Evolutionary conservation across 2,329 filamentous ascomycete genomes (phyloP).

Genomic region (Gaeumannomyces sp.): DNA sequence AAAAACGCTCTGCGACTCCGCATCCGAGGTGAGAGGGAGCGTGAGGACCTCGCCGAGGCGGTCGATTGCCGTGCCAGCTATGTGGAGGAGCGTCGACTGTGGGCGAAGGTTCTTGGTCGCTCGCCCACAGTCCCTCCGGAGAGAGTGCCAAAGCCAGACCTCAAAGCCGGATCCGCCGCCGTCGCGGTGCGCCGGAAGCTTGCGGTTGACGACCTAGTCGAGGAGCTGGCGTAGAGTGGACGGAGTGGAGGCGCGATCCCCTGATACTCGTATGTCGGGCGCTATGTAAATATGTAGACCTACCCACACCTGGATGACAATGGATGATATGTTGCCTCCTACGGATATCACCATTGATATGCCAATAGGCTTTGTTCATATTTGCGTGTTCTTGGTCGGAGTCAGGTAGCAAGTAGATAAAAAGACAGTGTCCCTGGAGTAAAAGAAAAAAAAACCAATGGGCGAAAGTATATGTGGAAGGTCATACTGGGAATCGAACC

Average conservation of each 20-base stretch:
- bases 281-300: neutral
- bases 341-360: too few species aligned
- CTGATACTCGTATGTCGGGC: neutral
- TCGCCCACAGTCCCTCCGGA: conserved; percentile 19
- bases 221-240: neutral
- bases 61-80: conserved; percentile 34
- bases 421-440: too few species aligned
- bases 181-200: conserved; percentile 3
- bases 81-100: conserved; percentile 38
- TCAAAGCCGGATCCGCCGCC: conserved; percentile 5
- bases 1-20: conserved; percentile 28
- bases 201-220: conserved; percentile 11
- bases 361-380: too few species aligned
- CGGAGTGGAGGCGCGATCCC: neutral
- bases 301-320: too few species aligned
- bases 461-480: too few species aligned
- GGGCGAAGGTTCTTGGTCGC: conserved; percentile 34
- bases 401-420: too few species aligned
- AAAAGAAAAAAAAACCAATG: too few species aligned
- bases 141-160: conserved; percentile 4
- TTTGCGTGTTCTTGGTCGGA: too few species aligned
- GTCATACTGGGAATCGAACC: neutral
- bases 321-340: too few species aligned
- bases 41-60: conserved; percentile 38
- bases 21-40: conserved; percentile 33